Percentiles rank a stretch among this genome's conserved stretches.
Conservation (phyloP, 2,329 filamentous ascomycete genomes). For the Colletotrichum sp. region DNA sequence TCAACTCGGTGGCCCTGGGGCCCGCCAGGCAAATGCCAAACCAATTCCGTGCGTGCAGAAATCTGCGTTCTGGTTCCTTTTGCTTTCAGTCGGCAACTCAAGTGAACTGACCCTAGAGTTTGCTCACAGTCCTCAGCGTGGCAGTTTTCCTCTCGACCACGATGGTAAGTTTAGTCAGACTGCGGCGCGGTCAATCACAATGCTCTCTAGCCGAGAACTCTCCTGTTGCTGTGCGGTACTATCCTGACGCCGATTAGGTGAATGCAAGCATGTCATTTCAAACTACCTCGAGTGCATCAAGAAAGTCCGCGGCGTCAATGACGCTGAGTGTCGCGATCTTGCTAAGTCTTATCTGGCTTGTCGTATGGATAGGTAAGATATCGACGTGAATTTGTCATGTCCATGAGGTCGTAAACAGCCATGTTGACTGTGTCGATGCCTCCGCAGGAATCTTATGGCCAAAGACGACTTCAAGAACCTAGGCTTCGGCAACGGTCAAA, state of each 20-base stretch:
- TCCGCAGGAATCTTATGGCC: slow-evolving; percentile 86
- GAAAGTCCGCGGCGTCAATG: slow-evolving; percentile 81
- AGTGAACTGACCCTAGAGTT: background rate
- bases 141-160: slow-evolving; percentile 95
- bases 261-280: slow-evolving; percentile 90
- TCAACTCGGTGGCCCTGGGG: slow-evolving; percentile 74
- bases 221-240: background rate
- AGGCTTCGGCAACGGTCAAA: slow-evolving; percentile 62
- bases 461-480: slow-evolving; percentile 94
- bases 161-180: slow-evolving; percentile 58
- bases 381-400: background rate
- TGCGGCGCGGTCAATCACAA: background rate
- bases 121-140: slow-evolving; percentile 75
- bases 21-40: slow-evolving; percentile 65
- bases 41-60: slow-evolving; percentile 67
- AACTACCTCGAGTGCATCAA: slow-evolving; percentile 89
- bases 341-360: slow-evolving; percentile 90
- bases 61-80: background rate
- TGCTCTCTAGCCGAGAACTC: background rate
- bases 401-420: background rate
- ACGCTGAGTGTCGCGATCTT: slow-evolving; percentile 80
- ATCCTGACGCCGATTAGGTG: slow-evolving; percentile 58
- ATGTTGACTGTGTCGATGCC: background rate
- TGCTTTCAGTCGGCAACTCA: background rate
- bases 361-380: slow-evolving; percentile 87